phyloP scores from a whole-genome alignment of 305 asterid genomes.

The Ilex paraguariensis region DNA sequence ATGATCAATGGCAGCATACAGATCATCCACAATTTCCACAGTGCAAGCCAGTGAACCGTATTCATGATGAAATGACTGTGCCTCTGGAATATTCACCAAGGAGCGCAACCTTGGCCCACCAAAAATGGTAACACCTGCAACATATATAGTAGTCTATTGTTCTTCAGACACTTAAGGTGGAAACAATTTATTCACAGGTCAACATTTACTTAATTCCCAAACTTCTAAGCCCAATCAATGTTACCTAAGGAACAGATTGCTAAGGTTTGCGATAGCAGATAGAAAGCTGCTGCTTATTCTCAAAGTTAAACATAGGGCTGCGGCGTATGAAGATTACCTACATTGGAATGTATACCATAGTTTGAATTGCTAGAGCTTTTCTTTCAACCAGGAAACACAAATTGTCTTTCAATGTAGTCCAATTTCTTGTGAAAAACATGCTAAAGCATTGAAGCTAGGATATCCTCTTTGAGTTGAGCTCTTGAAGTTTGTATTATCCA shows the following conservation, averaged over 20 bases:
- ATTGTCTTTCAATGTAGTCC: no score
- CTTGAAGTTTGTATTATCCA: no score
- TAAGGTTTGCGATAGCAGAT: background rate
- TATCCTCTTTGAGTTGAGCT: no score
- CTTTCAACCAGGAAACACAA: no score
- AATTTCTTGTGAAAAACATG: no score
- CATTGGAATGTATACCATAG: no score
- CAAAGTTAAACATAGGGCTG: no score
- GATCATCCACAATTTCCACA: conserved; percentile 91
- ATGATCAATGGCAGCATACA: conserved; percentile 88
- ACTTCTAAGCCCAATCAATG: background rate
- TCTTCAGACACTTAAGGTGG: background rate
- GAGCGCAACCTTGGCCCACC: conserved; percentile 91
- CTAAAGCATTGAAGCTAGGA: no score
- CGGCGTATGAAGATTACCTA: no score
- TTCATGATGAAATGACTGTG: conserved; percentile 86
- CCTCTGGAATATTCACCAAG: conserved; percentile 66
- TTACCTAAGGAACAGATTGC: background rate
- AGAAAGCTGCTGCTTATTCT: background rate
- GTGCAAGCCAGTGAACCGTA: conserved; percentile 94
- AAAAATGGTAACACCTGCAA: conserved; percentile 59
- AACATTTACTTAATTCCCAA: background rate
- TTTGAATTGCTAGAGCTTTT: no score
- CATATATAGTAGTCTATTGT: conserved; percentile 6
- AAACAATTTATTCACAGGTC: background rate